These are phyloP conservation scores for Monilinia fructicola DNA, from an alignment of 2,329 filamentous ascomycete species.

Conservation along the genomic window DNA sequence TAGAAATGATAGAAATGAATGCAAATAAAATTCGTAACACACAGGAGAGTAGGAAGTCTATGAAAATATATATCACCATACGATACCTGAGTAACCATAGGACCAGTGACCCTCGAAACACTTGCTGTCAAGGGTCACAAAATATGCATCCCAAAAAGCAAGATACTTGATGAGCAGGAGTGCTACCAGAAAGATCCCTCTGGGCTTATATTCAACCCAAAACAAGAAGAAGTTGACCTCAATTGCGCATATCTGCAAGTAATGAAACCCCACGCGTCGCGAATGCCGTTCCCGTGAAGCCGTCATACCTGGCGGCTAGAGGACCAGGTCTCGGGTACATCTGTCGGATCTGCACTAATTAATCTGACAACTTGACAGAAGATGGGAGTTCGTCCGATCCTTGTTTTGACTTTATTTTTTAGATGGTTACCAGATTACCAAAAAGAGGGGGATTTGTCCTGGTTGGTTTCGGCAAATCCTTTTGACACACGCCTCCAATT, in stretches of 20 bases:
- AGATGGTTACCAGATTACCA: not conserved
- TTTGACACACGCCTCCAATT: slow-evolving; percentile 18
- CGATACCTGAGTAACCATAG: slow-evolving; percentile 10
- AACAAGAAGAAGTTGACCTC: not conserved
- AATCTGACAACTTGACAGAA: not conserved
- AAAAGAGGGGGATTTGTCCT: not conserved
- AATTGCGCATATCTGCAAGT: slow-evolving; percentile 1
- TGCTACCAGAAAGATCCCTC: not conserved
- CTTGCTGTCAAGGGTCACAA: not conserved
- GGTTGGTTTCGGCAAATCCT: not conserved
- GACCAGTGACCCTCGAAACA: slow-evolving; percentile 1
- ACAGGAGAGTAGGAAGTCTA: not conserved
- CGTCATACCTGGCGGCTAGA: slow-evolving; percentile 11
- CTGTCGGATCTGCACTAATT: not conserved
- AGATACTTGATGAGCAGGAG: not conserved
- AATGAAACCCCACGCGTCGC: slow-evolving; percentile 21
- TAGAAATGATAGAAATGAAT: not conserved
- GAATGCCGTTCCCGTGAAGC: slow-evolving; percentile 7
- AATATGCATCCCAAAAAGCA: slow-evolving; percentile 5
- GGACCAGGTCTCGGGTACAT: slow-evolving; percentile 5
- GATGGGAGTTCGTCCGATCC: slow-evolving; percentile 1
- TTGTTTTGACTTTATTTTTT: slow-evolving; percentile 18
- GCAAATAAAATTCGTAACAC: not conserved
- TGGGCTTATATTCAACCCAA: not conserved
- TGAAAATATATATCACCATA: not conserved